Evolutionary conservation across 1,284 basidiomycete genomes (phyloP).

Genomic region (Fomitopsis pinicola): DNA sequence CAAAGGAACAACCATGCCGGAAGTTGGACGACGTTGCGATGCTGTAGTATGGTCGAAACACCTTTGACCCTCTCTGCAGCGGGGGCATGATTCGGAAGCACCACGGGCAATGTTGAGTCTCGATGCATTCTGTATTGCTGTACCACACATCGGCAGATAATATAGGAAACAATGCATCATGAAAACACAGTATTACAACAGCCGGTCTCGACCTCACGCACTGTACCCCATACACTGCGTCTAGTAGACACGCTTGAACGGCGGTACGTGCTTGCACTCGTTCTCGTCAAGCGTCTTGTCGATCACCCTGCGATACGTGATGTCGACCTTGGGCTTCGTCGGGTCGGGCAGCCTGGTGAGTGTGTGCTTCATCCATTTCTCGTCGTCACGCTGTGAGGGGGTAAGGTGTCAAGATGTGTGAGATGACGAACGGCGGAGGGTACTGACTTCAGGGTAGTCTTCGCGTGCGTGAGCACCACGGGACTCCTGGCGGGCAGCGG

Average conservation of each 20-base stretch:
- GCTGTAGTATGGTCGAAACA: no score
- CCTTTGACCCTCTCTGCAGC: no score
- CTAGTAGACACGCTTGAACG: slow-evolving; percentile 86
- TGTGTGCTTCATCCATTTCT: slow-evolving; percentile 93
- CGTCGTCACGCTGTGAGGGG: slow-evolving; percentile 70
- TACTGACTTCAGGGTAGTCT: slow-evolving; percentile 82
- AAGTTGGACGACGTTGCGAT: no score
- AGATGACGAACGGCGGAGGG: background rate
- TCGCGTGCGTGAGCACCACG: slow-evolving; percentile 98
- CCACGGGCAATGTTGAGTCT: background rate
- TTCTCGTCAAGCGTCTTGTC: slow-evolving; percentile 86
- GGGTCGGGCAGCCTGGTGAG: slow-evolving; percentile 82
- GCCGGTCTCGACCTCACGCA: background rate
- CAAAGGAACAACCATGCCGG: no score
- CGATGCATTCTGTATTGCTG: background rate
- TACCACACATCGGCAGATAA: background rate
- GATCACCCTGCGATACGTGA: slow-evolving; percentile 89
- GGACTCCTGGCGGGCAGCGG: slow-evolving; percentile 94
- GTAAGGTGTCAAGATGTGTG: background rate
- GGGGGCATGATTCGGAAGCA: no score
- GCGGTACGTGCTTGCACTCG: slow-evolving; percentile 90
- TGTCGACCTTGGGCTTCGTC: slow-evolving; percentile 76
- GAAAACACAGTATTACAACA: slow-evolving; percentile 1
- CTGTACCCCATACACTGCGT: background rate
- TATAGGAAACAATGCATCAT: background rate